Percentiles rank a stretch among this genome's conserved stretches.
Conservation (phyloP, 352 stramenopile genomes). For the Pythium sp. region DNA sequence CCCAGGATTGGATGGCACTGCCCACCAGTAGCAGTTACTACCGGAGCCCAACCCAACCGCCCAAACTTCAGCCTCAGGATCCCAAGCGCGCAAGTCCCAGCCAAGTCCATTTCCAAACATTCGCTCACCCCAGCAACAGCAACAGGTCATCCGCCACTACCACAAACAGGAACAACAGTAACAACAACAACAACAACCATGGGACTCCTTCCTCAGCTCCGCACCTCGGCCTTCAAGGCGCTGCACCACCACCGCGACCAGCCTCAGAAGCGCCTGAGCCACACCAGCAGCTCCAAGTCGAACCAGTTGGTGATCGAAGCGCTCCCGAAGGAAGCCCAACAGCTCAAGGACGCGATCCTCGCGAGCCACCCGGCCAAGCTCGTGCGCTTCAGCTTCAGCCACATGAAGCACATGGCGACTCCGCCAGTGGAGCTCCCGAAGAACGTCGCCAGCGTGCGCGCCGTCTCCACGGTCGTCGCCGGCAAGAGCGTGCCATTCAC, state of each 20-base stretch:
- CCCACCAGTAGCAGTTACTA: neutral
- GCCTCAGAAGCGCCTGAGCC: slow-evolving; percentile 2
- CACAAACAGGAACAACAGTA: no score
- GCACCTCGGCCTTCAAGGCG: slow-evolving; percentile 7
- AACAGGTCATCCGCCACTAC: neutral
- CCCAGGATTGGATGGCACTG: slow-evolving; percentile 1
- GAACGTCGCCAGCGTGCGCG: slow-evolving; percentile 32
- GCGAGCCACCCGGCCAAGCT: slow-evolving; percentile 41
- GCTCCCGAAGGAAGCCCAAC: slow-evolving; percentile 34
- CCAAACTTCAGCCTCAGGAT: neutral
- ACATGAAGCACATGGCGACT: slow-evolving; percentile 43
- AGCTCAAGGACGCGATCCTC: slow-evolving; percentile 52
- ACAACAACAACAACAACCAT: neutral
- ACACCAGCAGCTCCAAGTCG: neutral
- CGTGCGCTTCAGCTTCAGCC: slow-evolving; percentile 45
- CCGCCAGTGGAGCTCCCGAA: slow-evolving; percentile 50
- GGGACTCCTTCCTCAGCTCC: slow-evolving; percentile 7
- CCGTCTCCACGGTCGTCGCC: slow-evolving; percentile 33
- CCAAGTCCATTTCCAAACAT: slow-evolving; percentile 8
- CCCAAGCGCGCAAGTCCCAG: neutral
- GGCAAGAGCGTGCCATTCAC: slow-evolving; percentile 60
- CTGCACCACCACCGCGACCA: slow-evolving; percentile 2
- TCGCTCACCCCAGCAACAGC: neutral
- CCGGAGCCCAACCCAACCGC: neutral
- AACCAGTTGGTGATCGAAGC: neutral